A percentile compares a stretch with the other conserved stretches of the same genome.
Conservation (phyloP, 768 basidiomycete genomes). For the Mycena haematopus region DNA sequence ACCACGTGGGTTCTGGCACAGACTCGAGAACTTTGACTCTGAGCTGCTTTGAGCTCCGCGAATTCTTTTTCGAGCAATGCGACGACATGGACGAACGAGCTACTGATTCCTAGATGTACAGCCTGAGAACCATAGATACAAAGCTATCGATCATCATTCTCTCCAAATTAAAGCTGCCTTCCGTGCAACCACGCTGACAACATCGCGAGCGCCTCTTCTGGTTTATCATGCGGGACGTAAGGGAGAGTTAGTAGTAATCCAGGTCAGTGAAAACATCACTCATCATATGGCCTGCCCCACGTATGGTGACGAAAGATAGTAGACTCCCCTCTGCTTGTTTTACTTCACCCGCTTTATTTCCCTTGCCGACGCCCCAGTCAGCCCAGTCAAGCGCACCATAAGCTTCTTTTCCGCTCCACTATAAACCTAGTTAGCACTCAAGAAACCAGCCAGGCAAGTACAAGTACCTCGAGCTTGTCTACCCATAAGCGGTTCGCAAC, state of each 20-base stretch:
- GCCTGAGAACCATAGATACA: no score
- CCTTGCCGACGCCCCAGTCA: slow-evolving; percentile 60
- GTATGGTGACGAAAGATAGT: slow-evolving; percentile 56
- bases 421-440: no score
- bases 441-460: no score
- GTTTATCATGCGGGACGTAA: slow-evolving; percentile 74
- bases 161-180: slow-evolving; percentile 35
- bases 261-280: slow-evolving; percentile 36
- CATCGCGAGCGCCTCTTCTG: slow-evolving; percentile 66
- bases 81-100: no score
- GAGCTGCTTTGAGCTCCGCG: no score
- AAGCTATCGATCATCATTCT: no score
- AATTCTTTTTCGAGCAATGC: no score
- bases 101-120: no score
- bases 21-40: no score
- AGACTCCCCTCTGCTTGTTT: slow-evolving; percentile 38
- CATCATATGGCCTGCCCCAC: slow-evolving; percentile 63
- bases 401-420: slow-evolving; percentile 65
- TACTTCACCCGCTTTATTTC: slow-evolving; percentile 52
- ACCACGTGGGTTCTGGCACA: background rate
- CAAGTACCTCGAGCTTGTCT: slow-evolving; percentile 55
- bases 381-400: slow-evolving; percentile 57
- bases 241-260: slow-evolving; percentile 31
- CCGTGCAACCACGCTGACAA: slow-evolving; percentile 67
- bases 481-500: slow-evolving; percentile 81